Conservation (phyloP, 306 rosid genomes). For the Fragaria ananassa region DNA sequence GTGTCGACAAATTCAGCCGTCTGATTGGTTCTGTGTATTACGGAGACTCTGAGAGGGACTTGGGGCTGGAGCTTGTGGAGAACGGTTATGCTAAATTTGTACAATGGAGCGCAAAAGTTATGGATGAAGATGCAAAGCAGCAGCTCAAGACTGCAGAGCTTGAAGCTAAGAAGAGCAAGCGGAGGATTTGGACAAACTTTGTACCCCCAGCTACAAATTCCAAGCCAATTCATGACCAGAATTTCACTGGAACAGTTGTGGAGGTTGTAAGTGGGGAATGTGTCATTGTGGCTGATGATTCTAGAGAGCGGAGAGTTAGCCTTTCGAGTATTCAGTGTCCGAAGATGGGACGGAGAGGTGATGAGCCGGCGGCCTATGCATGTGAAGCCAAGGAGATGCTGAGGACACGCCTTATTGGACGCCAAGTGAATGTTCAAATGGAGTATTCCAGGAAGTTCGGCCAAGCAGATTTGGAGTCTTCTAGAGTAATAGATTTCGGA, state of each 20-base stretch:
- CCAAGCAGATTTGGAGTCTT: conserved; percentile 46
- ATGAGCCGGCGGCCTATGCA: conserved; percentile 92
- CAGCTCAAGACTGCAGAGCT: conserved; percentile 78
- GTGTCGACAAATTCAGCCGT: conserved; percentile 86
- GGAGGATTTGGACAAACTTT: conserved; percentile 80
- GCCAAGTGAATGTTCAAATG: conserved; percentile 90
- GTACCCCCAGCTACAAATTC: conserved; percentile 49
- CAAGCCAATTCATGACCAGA: conserved; percentile 90
- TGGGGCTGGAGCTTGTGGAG: conserved; percentile 88
- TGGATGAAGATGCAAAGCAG: conserved; percentile 92
- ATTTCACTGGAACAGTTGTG: conserved; percentile 90
- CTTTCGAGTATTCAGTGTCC: conserved; percentile 96
- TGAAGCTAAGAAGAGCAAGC: conserved; percentile 71
- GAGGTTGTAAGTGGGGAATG: conserved; percentile 99
- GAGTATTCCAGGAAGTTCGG: conserved; percentile 81
- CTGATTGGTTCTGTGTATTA: conserved; percentile 78
- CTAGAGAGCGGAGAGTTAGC: conserved; percentile 85
- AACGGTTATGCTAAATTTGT: conserved; percentile 75
- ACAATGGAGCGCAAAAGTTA: conserved; percentile 94
- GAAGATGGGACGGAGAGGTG: conserved; percentile 89
- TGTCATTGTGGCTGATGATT: conserved; percentile 84
- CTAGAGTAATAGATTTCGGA: conserved; percentile 91
- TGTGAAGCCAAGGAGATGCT: conserved; percentile 96
- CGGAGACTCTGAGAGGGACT: conserved; percentile 82
- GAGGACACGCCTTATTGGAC: conserved; percentile 83